Evolutionary conservation across 345 rosid genomes (phyloP), one percentile per base, ranked within the genome.

Genomic region (Euphorbia lathyris): DNA sequence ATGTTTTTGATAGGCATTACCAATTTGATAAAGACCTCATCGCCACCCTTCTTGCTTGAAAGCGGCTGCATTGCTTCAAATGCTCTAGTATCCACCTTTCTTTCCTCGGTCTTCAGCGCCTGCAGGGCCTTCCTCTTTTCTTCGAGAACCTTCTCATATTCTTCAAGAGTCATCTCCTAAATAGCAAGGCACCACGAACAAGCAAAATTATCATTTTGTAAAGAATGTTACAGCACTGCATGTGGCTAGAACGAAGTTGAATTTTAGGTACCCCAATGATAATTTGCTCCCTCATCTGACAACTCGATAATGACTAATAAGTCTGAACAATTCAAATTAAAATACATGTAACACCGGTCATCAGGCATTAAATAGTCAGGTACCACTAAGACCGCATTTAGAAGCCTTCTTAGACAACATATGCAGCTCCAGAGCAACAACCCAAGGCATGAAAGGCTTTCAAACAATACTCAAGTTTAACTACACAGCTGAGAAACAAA

Each of bases 51-150:
- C 84, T 89, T 89, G 78, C 63, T 87, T 12, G 87, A 81, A 69
- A 89, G 82, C 73, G 86, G 96, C 69, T 83, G 90, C 96, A 89
- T 87, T 27, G 89, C 71, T 76, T 77, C 86, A 40, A 89, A 89
- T 73, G 74, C 96, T 82, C 83, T 86, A 16, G 75, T 57, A 67
- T 87, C 90, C 62, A 87, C 92, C 74, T 87, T 89, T 72, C 92
- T 84, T 70, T 78, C 92, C 76, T 87, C 87, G 9, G 85, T 75
- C 81, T 83, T 89, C 10, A 75, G 77, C 7, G 83, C 79, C 69
- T 70, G 89, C 51, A 87, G 78, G 48, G 83, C 85, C 77, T 87
- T 89, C 80, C 86, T 86, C 66, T 68, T 88, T 83, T 86, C 93
- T 73, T 80, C 91, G 62, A 80, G 83, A 40, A 83, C 80, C 63